phyloP scores from a whole-genome alignment of 2,329 filamentous ascomycete species.

The Calonectria leucothoes region DNA sequence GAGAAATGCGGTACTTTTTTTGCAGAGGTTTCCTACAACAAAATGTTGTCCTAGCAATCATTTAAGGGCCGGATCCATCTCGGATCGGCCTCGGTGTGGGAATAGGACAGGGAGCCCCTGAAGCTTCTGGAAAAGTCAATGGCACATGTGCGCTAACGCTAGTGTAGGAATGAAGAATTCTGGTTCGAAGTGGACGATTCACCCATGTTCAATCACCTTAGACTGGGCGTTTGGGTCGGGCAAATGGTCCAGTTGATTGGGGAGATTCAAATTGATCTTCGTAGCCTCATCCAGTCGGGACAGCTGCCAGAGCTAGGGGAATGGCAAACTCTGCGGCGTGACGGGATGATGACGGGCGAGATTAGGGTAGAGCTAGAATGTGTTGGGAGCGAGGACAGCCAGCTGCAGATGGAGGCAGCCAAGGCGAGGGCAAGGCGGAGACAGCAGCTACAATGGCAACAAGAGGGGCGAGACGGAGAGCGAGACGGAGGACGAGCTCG shows the following conservation, averaged over 20 bases:
- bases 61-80: constrained; percentile 6
- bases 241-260: constrained; percentile 42
- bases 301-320: constrained; percentile 30
- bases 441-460: constrained; percentile 30
- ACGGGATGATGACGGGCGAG: constrained; percentile 31
- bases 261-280: constrained; percentile 38
- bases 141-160: constrained; percentile 28
- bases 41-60: no score
- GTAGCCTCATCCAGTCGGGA: constrained; percentile 34
- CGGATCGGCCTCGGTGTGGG: constrained; percentile 17
- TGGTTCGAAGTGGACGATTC: constrained; percentile 39
- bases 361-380: constrained; percentile 34
- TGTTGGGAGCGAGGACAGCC: constrained; percentile 32
- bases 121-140: constrained; percentile 21
- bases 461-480: constrained; percentile 31
- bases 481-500: constrained; percentile 35
- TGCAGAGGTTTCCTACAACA: no score
- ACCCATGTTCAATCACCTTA: constrained; percentile 41
- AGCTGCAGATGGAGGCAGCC: constrained; percentile 32
- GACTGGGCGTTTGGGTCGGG: constrained; percentile 39
- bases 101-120: constrained; percentile 18
- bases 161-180: constrained; percentile 40
- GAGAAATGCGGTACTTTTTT: no score
- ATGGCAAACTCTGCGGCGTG: constrained; percentile 37
- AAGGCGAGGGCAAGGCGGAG: constrained; percentile 29